These are phyloP conservation scores for Salvia splendens DNA, from an alignment of 257 asterid genomes.

Conservation along the genomic window DNA sequence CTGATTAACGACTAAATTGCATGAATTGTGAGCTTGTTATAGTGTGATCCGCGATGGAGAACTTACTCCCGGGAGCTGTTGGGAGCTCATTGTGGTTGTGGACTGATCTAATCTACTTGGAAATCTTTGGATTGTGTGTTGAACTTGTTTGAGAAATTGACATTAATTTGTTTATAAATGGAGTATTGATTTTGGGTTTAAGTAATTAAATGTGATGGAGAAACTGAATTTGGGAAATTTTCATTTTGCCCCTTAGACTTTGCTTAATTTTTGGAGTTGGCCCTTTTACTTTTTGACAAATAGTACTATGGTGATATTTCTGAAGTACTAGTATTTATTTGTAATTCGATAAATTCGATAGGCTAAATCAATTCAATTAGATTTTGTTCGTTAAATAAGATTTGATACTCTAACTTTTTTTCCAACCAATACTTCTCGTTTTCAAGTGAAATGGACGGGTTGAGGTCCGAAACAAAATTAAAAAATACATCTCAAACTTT, in stretches of 20 bases:
- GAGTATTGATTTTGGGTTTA: slow-evolving; percentile 20
- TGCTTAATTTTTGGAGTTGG: background rate
- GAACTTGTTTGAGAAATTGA: background rate
- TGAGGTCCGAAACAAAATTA: no score
- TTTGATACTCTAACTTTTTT: no score
- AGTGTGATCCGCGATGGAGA: slow-evolving; percentile 6
- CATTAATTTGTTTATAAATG: slow-evolving; percentile 10
- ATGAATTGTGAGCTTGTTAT: background rate
- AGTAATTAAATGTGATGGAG: background rate
- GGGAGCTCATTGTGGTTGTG: slow-evolving; percentile 47
- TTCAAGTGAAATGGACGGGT: no score
- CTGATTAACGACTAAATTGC: background rate
- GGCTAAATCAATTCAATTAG: no score
- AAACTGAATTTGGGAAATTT: background rate
- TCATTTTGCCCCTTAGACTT: background rate
- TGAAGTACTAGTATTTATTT: no score
- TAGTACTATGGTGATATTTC: no score
- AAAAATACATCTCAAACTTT: no score
- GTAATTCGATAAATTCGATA: no score
- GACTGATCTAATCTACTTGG: slow-evolving; percentile 24
- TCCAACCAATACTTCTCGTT: no score
- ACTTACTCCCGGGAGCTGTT: slow-evolving; percentile 47
- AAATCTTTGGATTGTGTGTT: slow-evolving; percentile 3
- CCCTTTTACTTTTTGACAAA: background rate
- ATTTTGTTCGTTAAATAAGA: no score